A percentile compares a stretch with the other conserved stretches of the same genome.
Conservation (phyloP, 192 early-diverging fungal genomes). For the Dissophora ornata region DNA sequence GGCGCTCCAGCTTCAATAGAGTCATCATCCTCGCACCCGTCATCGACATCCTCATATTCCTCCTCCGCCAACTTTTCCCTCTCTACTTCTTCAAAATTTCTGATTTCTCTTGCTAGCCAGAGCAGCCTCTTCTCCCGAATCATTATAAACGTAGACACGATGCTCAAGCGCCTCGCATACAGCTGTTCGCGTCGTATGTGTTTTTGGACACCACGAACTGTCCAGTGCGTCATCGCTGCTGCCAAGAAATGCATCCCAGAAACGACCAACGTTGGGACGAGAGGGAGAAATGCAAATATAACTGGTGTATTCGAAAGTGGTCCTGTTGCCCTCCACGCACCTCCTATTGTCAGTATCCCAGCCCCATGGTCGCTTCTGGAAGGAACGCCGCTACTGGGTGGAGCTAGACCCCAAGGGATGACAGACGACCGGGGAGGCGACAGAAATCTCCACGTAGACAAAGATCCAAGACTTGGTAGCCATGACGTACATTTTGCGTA, state of each 20-base stretch:
- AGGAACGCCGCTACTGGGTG: not conserved
- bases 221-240: constrained; percentile 5
- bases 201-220: constrained; percentile 3
- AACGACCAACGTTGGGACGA: constrained; percentile 19
- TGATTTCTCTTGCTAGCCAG: constrained; percentile 21
- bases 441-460: not conserved
- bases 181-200: not conserved
- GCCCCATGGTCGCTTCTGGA: not conserved
- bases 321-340: too few species aligned
- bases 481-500: not conserved
- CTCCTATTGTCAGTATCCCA: not conserved
- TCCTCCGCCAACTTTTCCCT: not conserved
- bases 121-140: constrained; percentile 23
- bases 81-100: constrained; percentile 8
- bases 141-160: constrained; percentile 1
- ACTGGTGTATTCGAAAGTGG: not conserved
- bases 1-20: not conserved
- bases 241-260: constrained; percentile 24
- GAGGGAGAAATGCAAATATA: constrained; percentile 8
- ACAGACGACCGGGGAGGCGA: not conserved
- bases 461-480: not conserved
- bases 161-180: constrained; percentile 4
- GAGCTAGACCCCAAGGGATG: constrained; percentile 11
- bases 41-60: not conserved
- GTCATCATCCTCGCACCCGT: not conserved